A percentile compares a stretch with the other conserved stretches of the same genome.
phyloP scores from a whole-genome alignment of 345 rosid genomes.

The Diplotaxis tenuifolia region DNA sequence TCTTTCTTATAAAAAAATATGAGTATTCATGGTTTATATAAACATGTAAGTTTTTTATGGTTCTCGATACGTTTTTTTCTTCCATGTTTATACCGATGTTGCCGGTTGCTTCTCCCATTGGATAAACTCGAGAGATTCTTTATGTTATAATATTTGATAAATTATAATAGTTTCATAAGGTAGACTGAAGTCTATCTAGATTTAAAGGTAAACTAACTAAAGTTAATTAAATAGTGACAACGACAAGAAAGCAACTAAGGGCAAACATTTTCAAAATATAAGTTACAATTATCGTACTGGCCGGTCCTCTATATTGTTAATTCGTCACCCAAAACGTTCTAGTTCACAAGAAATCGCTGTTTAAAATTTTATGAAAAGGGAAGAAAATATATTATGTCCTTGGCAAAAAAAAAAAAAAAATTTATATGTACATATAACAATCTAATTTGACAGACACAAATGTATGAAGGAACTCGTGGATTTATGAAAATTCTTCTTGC shows the following conservation, averaged over 20 bases:
- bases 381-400: no score
- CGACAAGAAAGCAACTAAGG: constrained; percentile 19
- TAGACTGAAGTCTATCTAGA: constrained; percentile 28
- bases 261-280: constrained; percentile 1
- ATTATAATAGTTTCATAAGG: constrained; percentile 2
- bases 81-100: constrained; percentile 30
- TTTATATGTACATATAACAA: not conserved
- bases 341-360: constrained; percentile 20
- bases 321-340: constrained; percentile 10
- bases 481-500: not conserved
- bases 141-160: constrained; percentile 25
- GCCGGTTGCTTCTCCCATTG: constrained; percentile 38
- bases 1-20: not conserved
- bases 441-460: not conserved
- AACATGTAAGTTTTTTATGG: constrained; percentile 5
- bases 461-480: not conserved
- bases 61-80: constrained; percentile 28
- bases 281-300: constrained; percentile 17
- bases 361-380: not conserved
- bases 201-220: constrained; percentile 10
- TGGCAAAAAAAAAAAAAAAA: no score
- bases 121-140: constrained; percentile 31
- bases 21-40: constrained; percentile 6
- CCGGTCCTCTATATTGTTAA: constrained; percentile 20
- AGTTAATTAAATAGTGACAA: constrained; percentile 19